Evolutionary conservation across 2,329 filamentous ascomycete genomes (phyloP).

Genomic region (Stagonosporopsis vannaccii): DNA sequence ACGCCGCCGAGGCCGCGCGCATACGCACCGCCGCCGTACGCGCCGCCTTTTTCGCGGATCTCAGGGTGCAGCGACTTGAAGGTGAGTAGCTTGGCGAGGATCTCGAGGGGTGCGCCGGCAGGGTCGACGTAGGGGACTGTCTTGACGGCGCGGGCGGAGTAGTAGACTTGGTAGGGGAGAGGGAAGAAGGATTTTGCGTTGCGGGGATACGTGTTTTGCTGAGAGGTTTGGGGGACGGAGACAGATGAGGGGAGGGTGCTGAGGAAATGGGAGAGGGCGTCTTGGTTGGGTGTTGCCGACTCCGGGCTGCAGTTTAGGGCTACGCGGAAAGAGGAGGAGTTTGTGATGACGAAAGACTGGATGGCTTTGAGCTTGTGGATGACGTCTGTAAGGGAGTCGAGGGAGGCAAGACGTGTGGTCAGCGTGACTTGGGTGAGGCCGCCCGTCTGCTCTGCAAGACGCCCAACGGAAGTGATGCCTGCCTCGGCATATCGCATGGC

Average conservation of each 20-base stretch:
- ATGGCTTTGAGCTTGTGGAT: conserved; percentile 86
- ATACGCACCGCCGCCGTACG: conserved; percentile 92
- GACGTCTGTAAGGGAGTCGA: conserved; percentile 76
- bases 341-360: conserved; percentile 77
- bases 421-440: conserved; percentile 92
- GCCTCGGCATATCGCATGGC: conserved; percentile 86
- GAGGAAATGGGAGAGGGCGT: conserved; percentile 75
- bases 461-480: conserved; percentile 74
- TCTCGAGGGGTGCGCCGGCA: conserved; percentile 80
- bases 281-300: conserved; percentile 73
- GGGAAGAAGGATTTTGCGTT: conserved; percentile 83
- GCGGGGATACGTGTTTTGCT: conserved; percentile 48
- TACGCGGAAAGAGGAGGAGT: conserved; percentile 72
- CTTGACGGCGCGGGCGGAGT: conserved; percentile 81
- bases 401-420: conserved; percentile 77
- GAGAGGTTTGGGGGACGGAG: conserved; percentile 39
- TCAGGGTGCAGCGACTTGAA: conserved; percentile 97
- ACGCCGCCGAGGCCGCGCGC: conserved; percentile 79
- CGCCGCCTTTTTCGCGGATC: conserved; percentile 96
- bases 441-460: conserved; percentile 81
- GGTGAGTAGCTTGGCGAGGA: conserved; percentile 89
- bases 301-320: conserved; percentile 86
- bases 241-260: conserved; percentile 59
- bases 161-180: conserved; percentile 96
- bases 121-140: conserved; percentile 83